phyloP scores from a whole-genome alignment of 2,329 filamentous ascomycete species.

The Exophiala sideris region DNA sequence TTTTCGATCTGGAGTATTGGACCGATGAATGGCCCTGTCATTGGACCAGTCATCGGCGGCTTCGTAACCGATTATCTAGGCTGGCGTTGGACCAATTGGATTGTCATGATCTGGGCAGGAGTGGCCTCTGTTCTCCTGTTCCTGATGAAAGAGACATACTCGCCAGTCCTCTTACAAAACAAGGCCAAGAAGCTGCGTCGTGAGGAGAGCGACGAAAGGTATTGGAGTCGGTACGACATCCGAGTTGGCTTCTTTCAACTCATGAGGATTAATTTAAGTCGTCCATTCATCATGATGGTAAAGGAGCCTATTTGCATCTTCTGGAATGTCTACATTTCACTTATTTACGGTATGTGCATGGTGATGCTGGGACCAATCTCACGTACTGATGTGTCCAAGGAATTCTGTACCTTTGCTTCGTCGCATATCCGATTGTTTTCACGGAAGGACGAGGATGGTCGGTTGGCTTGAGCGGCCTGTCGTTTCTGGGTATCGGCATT shows the following conservation, averaged over 20 bases:
- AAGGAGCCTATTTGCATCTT: conserved; percentile 85
- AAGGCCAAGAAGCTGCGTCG: conserved; percentile 64
- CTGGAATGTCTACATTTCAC: conserved; percentile 67
- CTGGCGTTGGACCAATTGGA: conserved; percentile 87
- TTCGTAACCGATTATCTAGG: conserved; percentile 68
- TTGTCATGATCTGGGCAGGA: conserved; percentile 69
- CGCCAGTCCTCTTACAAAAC: conserved; percentile 64
- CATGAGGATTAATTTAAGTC: conserved; percentile 69
- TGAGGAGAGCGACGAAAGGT: conserved; percentile 67
- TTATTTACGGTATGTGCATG: conserved; percentile 61
- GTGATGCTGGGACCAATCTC: not conserved
- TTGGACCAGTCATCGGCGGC: conserved; percentile 73
- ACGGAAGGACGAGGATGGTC: conserved; percentile 71
- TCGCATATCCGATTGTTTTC: conserved; percentile 86
- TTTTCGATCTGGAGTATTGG: conserved; percentile 82
- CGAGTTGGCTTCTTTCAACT: conserved; percentile 62
- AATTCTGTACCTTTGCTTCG: conserved; percentile 85
- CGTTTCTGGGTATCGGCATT: conserved; percentile 70
- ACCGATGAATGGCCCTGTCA: conserved; percentile 71
- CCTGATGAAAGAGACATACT: conserved; percentile 71
- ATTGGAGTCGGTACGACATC: conserved; percentile 78
- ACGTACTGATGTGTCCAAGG: conserved; percentile 30
- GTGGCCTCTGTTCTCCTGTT: conserved; percentile 58
- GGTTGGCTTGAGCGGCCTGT: conserved; percentile 67
- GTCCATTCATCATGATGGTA: conserved; percentile 72